Evolutionary conservation across 2,329 filamentous ascomycete genomes (phyloP), one percentile per base, ranked within the genome.

Genomic region (Colletotrichum ledebouriae): DNA sequence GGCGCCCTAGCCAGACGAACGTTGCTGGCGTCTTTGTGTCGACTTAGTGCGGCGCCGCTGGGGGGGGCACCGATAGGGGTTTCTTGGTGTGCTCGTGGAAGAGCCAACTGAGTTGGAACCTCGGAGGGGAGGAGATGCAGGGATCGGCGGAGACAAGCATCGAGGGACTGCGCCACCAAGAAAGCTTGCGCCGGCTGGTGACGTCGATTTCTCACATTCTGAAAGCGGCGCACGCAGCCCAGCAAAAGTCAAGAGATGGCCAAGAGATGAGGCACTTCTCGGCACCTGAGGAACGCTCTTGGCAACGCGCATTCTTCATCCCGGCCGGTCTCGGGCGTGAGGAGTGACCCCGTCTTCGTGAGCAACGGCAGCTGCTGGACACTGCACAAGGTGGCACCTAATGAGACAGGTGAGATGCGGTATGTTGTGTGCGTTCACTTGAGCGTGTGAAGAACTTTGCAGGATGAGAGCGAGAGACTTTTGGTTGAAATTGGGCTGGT

Each of bases 191-290:
- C 29, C 3, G 29, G 29, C 29, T 29, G 61, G 53, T 67, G 60
- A 67, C 64, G 64, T 67, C 64, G 63, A 17, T 25, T 11, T 22
- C 15, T 53, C 15, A 17, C 10, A 29, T 34, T 22, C 9, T 34
- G 9, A n/a, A 9, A 62, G 66, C 15, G 34, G 29, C 33, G 37
- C 10, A 22, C 34, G 12, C 37, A 39, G 37, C 4, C 10, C 37
- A 39, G 37, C 13, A 39, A 13, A 15, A 42, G 47, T 44, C 49
- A 65, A 59, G 65, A 63, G 57, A 67, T 62, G 63, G 63, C 66
- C 66, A 69, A 69, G 66, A 69, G 66, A 66, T 66, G 55, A 66
- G 55, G 61, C 53, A 52, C 53, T 46, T 67, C 64, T 64, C 60
- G 61, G 65, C 61, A 33, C 39, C 13, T 29, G 47, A 55, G 22